Conservation (phyloP, 345 rosid species). For the Eucalyptus paniculata region DNA sequence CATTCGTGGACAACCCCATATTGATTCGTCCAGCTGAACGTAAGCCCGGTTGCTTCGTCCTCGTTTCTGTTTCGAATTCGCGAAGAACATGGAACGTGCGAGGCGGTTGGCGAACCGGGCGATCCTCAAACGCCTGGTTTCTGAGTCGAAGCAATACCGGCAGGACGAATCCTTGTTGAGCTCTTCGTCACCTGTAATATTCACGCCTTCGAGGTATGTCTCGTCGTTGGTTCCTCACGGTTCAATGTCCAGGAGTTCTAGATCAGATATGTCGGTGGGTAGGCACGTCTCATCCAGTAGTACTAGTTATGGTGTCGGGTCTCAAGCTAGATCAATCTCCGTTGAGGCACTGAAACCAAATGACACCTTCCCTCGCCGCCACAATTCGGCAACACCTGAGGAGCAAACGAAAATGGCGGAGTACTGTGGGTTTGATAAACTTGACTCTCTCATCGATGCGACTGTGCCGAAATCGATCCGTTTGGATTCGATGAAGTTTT, state of each 20-base stretch:
- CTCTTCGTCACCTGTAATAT: background rate
- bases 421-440: conserved; percentile 50
- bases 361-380: conserved; percentile 86
- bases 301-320: background rate
- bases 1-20: background rate
- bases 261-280: background rate
- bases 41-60: background rate
- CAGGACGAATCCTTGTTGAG: conserved; percentile 4
- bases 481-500: conserved; percentile 70
- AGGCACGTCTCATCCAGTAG: background rate
- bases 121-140: conserved; percentile 44
- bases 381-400: conserved; percentile 86
- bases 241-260: conserved; percentile 4
- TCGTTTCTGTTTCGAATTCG: background rate
- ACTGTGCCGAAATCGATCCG: conserved; percentile 94
- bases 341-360: conserved; percentile 60
- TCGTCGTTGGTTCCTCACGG: conserved; percentile 57
- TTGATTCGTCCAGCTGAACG: background rate
- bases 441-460: conserved; percentile 66
- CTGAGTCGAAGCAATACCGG: conserved; percentile 38
- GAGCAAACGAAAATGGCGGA: conserved; percentile 73
- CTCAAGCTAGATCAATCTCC: conserved; percentile 34
- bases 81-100: conserved; percentile 70
- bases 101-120: conserved; percentile 82
- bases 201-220: conserved; percentile 60